Conservation (phyloP, 1,284 basidiomycete genomes). For the Phenoliferia sp. region DNA sequence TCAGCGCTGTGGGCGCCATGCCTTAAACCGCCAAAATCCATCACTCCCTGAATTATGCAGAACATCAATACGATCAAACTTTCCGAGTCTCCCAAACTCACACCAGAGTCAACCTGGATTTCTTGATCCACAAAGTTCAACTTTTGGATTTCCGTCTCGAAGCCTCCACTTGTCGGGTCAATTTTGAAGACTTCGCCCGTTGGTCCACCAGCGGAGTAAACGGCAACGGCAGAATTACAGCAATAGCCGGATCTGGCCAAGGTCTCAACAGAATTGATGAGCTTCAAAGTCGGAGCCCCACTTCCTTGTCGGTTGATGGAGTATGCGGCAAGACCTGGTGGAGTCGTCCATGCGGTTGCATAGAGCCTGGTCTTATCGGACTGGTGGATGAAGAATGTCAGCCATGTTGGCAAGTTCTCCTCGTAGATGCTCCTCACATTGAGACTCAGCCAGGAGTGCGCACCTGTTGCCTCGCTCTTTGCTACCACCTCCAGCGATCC, state of each 20-base stretch:
- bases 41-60: constrained; percentile 15
- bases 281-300: constrained; percentile 19
- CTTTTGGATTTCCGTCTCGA: constrained; percentile 33
- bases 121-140: constrained; percentile 32
- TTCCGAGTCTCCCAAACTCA: neutral
- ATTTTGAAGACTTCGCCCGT: constrained; percentile 43
- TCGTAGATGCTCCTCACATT: constrained; percentile 12
- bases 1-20: constrained; percentile 41
- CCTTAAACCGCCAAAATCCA: constrained; percentile 42
- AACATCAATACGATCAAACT: too few relatives aligned
- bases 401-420: too few relatives aligned
- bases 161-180: constrained; percentile 37
- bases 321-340: constrained; percentile 37
- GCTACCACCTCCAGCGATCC: constrained; percentile 25
- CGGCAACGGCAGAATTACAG: constrained; percentile 36
- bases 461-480: constrained; percentile 32
- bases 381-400: neutral
- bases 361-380: constrained; percentile 33
- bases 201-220: constrained; percentile 45
- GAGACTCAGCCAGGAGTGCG: constrained; percentile 41
- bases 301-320: constrained; percentile 16
- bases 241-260: constrained; percentile 40
- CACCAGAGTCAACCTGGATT: constrained; percentile 18
- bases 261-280: constrained; percentile 31
- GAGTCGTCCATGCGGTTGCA: constrained; percentile 39